Evolutionary conservation across 2,329 filamentous ascomycete genomes (phyloP).

Genomic region (Acrocalymma vagum): DNA sequence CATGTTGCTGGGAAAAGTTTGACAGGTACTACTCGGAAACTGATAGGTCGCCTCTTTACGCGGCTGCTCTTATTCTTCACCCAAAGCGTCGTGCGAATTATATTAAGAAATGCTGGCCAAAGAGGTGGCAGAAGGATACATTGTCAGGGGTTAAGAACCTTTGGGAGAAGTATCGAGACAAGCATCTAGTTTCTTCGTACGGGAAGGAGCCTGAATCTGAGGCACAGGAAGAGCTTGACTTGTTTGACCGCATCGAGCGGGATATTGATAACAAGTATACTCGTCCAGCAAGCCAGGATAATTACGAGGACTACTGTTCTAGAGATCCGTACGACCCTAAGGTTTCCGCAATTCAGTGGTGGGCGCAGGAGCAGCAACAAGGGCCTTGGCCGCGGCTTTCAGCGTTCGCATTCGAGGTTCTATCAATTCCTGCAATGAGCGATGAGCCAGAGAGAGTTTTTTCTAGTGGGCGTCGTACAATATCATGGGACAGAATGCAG

Average conservation of each 20-base stretch:
- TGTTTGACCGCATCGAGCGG: constrained; percentile 1
- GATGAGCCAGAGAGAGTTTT: constrained; percentile 13
- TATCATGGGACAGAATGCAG: constrained; percentile 12
- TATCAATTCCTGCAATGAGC: constrained; percentile 16
- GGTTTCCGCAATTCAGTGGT: constrained; percentile 9
- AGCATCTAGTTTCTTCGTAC: neutral
- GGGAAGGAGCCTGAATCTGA: constrained; percentile 1
- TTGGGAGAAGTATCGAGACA: constrained; percentile 4
- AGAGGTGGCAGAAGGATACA: neutral
- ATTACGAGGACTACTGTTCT: constrained; percentile 8
- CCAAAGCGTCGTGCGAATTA: constrained; percentile 5
- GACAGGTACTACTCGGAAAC: constrained; percentile 5
- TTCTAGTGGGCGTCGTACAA: constrained; percentile 12
- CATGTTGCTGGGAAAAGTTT: too few relatives aligned
- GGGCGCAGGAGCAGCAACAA: constrained; percentile 2
- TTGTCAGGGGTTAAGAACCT: neutral
- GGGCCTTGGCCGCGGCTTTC: constrained; percentile 6
- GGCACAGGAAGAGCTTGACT: constrained; percentile 2
- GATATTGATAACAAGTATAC: neutral
- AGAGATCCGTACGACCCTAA: neutral
- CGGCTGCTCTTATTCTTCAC: constrained; percentile 9
- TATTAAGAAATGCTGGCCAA: neutral
- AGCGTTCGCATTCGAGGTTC: constrained; percentile 11
- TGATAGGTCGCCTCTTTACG: constrained; percentile 2
- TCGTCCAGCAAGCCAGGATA: constrained; percentile 5